Evolutionary conservation across 2,329 filamentous ascomycete genomes (phyloP).

Genomic region (Fusarium mangiferae): DNA sequence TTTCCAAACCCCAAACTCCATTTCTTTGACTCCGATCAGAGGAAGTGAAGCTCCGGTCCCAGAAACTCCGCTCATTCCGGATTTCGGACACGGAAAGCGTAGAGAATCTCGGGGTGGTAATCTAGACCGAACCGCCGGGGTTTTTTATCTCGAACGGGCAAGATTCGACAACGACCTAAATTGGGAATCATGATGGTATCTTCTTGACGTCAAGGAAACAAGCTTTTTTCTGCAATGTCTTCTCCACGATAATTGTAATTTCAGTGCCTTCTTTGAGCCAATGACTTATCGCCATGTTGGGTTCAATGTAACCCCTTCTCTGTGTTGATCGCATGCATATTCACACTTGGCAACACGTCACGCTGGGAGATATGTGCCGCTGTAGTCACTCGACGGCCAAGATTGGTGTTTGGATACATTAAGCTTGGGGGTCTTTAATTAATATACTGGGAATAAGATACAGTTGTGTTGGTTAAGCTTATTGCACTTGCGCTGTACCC

Average conservation of each 20-base stretch:
- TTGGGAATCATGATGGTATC: too few relatives aligned
- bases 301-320: neutral
- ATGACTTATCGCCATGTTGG: neutral
- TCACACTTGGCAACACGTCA: conserved; percentile 9
- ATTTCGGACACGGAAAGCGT: neutral
- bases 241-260: neutral
- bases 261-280: neutral
- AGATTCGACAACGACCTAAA: neutral
- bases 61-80: neutral
- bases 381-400: neutral
- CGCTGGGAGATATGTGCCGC: neutral
- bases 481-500: neutral
- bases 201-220: neutral
- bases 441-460: neutral
- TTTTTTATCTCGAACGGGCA: neutral
- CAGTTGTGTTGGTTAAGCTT: conserved; percentile 8
- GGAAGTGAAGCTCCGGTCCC: neutral
- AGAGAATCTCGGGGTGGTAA: conserved; percentile 4
- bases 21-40: neutral
- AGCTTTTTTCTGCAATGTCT: neutral
- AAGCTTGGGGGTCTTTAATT: neutral
- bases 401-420: neutral
- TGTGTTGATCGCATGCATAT: neutral
- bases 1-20: neutral
- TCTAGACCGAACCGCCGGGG: conserved; percentile 12